Percentiles rank a stretch among this genome's conserved stretches.
phyloP scores from a whole-genome alignment of 768 basidiomycete genomes.

The Xerocomellus intermedius region DNA sequence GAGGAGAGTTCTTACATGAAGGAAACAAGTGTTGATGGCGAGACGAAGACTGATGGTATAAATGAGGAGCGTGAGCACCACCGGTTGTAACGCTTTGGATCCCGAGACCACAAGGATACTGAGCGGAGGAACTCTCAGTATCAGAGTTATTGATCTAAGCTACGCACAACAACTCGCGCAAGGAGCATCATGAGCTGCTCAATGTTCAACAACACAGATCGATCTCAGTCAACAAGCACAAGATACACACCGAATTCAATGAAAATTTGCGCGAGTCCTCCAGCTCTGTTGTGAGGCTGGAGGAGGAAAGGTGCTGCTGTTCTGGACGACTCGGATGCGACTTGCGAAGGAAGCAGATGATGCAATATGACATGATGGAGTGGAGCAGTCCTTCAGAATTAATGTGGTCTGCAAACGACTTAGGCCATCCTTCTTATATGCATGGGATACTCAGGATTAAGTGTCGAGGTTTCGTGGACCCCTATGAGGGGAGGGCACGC shows the following conservation, averaged over 20 bases:
- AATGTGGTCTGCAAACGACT: too few relatives aligned
- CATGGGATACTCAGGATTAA: too few relatives aligned
- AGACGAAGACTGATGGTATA: constrained; percentile 26
- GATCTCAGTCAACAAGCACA: background rate
- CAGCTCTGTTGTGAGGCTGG: constrained; percentile 5
- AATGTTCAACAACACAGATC: background rate
- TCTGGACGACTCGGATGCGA: background rate
- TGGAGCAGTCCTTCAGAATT: too few relatives aligned
- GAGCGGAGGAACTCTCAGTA: background rate
- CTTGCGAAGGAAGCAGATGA: background rate
- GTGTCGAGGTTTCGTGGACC: too few relatives aligned
- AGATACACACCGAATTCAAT: constrained; percentile 12
- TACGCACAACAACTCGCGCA: constrained; percentile 9
- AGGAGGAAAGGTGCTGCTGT: background rate
- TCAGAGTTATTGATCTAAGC: background rate
- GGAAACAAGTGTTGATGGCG: constrained; percentile 3
- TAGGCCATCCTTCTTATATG: too few relatives aligned
- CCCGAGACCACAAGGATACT: constrained; percentile 16
- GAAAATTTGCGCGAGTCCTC: constrained; percentile 15
- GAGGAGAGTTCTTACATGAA: constrained; percentile 3
- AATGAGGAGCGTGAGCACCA: constrained; percentile 17
- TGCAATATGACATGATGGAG: background rate
- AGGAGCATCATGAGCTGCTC: constrained; percentile 18
- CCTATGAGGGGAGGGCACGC: too few relatives aligned
- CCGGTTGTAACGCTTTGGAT: constrained; percentile 1